phyloP scores from a whole-genome alignment of 306 rosid genomes.

The Cucurbita moschata region DNA sequence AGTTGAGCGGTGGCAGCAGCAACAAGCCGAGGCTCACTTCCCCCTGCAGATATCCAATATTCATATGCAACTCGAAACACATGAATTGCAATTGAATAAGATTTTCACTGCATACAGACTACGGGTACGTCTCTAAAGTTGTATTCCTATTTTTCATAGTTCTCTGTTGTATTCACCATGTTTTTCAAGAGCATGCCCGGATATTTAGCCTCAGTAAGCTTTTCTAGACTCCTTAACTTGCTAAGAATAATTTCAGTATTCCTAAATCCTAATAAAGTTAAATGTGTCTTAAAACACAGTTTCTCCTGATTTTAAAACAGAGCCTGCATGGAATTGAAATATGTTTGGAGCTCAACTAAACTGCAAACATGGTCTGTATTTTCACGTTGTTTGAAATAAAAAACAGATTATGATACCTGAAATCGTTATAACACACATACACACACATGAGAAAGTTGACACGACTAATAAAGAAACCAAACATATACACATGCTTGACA shows the following conservation, averaged over 20 bases:
- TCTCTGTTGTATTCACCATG: background rate
- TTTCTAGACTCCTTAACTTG: background rate
- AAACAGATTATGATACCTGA: background rate
- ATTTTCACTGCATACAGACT: background rate
- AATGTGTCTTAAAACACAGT: background rate
- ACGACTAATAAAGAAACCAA: background rate
- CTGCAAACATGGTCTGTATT: background rate
- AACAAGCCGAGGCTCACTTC: conserved; percentile 73
- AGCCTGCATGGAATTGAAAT: background rate
- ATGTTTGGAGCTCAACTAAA: too few species aligned
- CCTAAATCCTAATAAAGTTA: background rate
- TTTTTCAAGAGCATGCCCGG: background rate
- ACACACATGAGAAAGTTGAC: background rate
- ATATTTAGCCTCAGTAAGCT: background rate
- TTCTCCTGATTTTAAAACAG: background rate
- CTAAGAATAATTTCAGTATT: background rate
- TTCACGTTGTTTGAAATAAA: background rate
- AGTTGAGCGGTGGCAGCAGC: conserved; percentile 74
- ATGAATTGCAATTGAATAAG: background rate
- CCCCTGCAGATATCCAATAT: conserved; percentile 39
- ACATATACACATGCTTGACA: background rate
- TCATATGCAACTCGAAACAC: background rate
- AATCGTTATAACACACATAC: background rate
- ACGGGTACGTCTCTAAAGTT: background rate
- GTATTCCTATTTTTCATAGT: background rate